These are phyloP conservation scores for Viola odorata DNA, from an alignment of 345 rosid genomes.

Conservation along the genomic window DNA sequence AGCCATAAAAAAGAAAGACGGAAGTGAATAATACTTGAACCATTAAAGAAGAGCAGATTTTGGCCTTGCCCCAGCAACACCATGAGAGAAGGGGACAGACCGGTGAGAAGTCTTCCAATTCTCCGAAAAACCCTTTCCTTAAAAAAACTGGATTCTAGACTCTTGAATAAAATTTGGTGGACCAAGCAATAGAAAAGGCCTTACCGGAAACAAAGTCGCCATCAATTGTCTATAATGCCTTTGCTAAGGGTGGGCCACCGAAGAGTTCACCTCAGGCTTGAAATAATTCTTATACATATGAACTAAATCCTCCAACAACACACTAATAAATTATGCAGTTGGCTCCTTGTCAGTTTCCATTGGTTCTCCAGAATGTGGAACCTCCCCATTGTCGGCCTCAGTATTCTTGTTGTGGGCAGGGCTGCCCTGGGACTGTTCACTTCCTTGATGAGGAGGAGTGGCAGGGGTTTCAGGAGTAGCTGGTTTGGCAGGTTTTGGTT, in stretches of 20 bases:
- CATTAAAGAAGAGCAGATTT: conserved; percentile 4
- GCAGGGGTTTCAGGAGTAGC: conserved; percentile 52
- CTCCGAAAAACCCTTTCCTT: conserved; percentile 6
- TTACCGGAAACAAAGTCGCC: conserved; percentile 1
- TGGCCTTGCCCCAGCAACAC: neutral
- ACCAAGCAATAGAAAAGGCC: conserved; percentile 8
- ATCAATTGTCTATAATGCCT: neutral
- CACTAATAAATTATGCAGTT: conserved; percentile 20
- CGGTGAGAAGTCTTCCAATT: neutral
- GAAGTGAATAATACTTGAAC: neutral
- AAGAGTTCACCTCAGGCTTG: conserved; percentile 16
- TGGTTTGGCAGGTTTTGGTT: conserved; percentile 72
- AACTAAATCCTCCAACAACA: conserved; percentile 10
- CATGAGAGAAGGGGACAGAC: neutral
- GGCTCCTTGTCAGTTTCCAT: conserved; percentile 71
- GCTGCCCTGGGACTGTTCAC: conserved; percentile 32
- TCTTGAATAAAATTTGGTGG: conserved; percentile 13
- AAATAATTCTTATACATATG: conserved; percentile 17
- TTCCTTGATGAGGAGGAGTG: conserved; percentile 43
- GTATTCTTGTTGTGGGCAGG: conserved; percentile 18
- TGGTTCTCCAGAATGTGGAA: conserved; percentile 47
- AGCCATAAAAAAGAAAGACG: neutral
- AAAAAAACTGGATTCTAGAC: conserved; percentile 22
- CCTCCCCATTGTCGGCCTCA: conserved; percentile 30
- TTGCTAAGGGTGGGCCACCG: conserved; percentile 8